These are phyloP conservation scores for Aplosporella prunicola DNA, from an alignment of 2,329 filamentous ascomycete genomes.

Conservation along the genomic window DNA sequence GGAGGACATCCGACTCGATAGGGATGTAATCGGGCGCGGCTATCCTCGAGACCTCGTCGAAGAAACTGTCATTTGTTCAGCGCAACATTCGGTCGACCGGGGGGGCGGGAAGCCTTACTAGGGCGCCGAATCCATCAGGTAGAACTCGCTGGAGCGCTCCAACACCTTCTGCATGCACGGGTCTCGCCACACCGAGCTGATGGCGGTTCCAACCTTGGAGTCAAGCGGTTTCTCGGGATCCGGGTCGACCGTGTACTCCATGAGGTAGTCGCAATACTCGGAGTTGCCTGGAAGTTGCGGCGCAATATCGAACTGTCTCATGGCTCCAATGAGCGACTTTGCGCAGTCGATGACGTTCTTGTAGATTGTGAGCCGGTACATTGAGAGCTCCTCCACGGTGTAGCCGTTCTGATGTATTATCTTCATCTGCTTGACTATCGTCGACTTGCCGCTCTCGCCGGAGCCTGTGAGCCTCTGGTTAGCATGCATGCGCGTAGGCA, in stretches of 20 bases:
- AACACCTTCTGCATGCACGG: constrained; percentile 72
- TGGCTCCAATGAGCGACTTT: constrained; percentile 82
- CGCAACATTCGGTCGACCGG: constrained; percentile 14
- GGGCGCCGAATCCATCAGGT: constrained; percentile 97
- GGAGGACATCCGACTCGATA: constrained; percentile 86
- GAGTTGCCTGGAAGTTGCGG: constrained; percentile 62
- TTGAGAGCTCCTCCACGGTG: constrained; percentile 81
- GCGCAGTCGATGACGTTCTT: constrained; percentile 97
- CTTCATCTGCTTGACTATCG: constrained; percentile 99
- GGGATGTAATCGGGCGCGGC: constrained; percentile 77
- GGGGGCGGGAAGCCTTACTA: constrained; percentile 56
- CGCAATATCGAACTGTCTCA: constrained; percentile 83
- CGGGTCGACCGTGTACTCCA: constrained; percentile 82
- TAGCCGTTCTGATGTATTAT: constrained; percentile 99
- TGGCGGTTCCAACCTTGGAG: constrained; percentile 67
- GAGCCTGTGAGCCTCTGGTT: constrained; percentile 56
- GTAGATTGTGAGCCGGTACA: constrained; percentile 94
- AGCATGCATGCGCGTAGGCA: constrained; percentile 15
- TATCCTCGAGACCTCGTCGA: constrained; percentile 84
- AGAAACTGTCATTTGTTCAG: constrained; percentile 58
- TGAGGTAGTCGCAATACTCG: constrained; percentile 67
- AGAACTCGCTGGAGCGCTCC: constrained; percentile 95
- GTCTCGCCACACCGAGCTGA: constrained; percentile 84
- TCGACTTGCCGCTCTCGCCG: constrained; percentile 97
- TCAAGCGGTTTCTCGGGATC: constrained; percentile 83